These are phyloP conservation scores for Cnidoscolus chayamansa DNA, from an alignment of 441 rosid species.

Conservation along the genomic window DNA sequence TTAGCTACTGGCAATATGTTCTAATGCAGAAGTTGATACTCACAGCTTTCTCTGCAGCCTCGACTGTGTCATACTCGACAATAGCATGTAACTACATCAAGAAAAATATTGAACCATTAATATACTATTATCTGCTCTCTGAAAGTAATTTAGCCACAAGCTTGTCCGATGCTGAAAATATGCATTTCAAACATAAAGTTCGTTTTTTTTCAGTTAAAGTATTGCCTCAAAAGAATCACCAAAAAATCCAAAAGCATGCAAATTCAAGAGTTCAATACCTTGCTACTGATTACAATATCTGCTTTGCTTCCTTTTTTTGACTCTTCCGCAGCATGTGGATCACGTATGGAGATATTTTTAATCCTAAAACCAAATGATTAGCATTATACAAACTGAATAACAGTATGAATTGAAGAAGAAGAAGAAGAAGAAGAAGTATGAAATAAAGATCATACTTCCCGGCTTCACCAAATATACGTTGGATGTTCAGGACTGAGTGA, in stretches of 20 bases:
- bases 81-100: slow-evolving; percentile 63
- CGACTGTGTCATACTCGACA: slow-evolving; percentile 78
- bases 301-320: slow-evolving; percentile 51
- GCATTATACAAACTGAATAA: slow-evolving; percentile 14
- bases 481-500: slow-evolving; percentile 68
- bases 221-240: not conserved
- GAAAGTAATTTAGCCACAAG: not conserved
- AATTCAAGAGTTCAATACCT: slow-evolving; percentile 41
- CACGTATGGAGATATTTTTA: slow-evolving; percentile 47
- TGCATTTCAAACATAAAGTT: not conserved
- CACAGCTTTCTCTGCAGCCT: slow-evolving; percentile 92
- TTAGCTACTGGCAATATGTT: slow-evolving; percentile 4
- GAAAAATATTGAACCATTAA: too few species aligned
- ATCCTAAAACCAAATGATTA: slow-evolving; percentile 40
- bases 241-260: not conserved
- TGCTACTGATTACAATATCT: slow-evolving; percentile 49
- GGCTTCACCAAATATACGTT: slow-evolving; percentile 61
- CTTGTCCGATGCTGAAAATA: not conserved
- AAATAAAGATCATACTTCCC: slow-evolving; percentile 55
- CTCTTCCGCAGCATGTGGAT: slow-evolving; percentile 59
- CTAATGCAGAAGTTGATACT: slow-evolving; percentile 28
- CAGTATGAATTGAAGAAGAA: slow-evolving; percentile 2
- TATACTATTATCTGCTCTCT: not conserved
- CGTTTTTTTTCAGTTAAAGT: not conserved
- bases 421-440: not conserved